Evolutionary conservation across 768 basidiomycete genomes (phyloP), one percentile per base, ranked within the genome.

Genomic region (Tylopilus intermedius): DNA sequence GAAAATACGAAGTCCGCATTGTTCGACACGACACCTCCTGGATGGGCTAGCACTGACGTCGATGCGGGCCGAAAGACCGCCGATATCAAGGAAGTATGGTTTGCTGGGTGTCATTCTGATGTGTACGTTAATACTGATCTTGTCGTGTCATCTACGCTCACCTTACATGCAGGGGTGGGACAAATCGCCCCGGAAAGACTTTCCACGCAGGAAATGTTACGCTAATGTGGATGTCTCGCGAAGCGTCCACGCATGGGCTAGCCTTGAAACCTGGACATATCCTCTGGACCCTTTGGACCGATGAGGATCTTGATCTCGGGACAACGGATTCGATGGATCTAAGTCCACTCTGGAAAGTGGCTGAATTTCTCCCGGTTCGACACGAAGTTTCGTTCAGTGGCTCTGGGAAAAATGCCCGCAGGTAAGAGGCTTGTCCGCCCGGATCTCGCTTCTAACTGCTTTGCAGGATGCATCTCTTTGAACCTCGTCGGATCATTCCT

Each of bases 271-370:
- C 51, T 27, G 45, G 45, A 0, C 38, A 52, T 42, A 41, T 33
- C 39, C 39, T 52, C 39, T 52, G 51, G 51, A 47, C 45, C 13
- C 51, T 52, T 22, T 52, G 51, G 51, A 52, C 51, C 15, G 51
- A 52, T 24, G 39, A 52, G 14, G 51, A 52, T 21, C 22, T 52
- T 14, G 51, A 52, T 27, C 18, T 42, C 3, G 51, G 51, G 11
- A 52, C 45, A 8, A 35, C 4, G n/a, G 45, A 52, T 21, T 47
- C 51, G 13, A 47, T 52, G 45, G 35, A 45, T 42, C 18, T 52
- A 39, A 42, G 39, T 42, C 24, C 18, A 15, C 22, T 47, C 26
- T 52, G 51, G 51, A 52, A 35, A 15, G 11, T 52, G 1, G 29
- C n/a, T 10, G 51, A 52, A 42, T 52, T 52, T 15, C 45, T 52